Conservation (phyloP, 2,329 filamentous ascomycete species). For the Dryadomyces quercivorus region DNA sequence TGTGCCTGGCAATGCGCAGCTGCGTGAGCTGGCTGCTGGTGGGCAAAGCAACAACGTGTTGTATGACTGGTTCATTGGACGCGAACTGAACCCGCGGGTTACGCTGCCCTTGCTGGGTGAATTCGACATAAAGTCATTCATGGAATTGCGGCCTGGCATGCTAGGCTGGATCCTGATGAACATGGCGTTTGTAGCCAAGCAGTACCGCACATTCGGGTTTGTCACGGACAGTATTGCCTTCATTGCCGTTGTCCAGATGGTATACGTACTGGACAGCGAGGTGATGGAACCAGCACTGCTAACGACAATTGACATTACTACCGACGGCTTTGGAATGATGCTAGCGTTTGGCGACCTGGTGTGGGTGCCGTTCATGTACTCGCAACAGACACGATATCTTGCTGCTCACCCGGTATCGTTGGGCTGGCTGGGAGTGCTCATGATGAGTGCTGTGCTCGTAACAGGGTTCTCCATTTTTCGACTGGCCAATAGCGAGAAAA, state of each 20-base stretch:
- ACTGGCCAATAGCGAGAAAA: slow-evolving; percentile 88
- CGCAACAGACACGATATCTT: slow-evolving; percentile 72
- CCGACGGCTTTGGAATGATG: slow-evolving; percentile 93
- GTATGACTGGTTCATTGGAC: slow-evolving; percentile 95
- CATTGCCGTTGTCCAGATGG: slow-evolving; percentile 60
- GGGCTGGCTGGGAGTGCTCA: slow-evolving; percentile 51
- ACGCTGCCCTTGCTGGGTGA: slow-evolving; percentile 68
- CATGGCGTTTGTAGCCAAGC: slow-evolving; percentile 71
- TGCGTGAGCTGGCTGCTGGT: slow-evolving; percentile 69
- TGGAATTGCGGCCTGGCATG: slow-evolving; percentile 84
- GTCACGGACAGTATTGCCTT: slow-evolving; percentile 79
- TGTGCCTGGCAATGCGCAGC: slow-evolving; percentile 27
- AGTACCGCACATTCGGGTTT: slow-evolving; percentile 74
- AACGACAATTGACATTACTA: slow-evolving; percentile 89
- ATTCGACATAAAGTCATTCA: slow-evolving; percentile 81
- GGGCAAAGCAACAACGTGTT: slow-evolving; percentile 74
- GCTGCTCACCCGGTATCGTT: slow-evolving; percentile 71
- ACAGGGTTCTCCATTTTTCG: slow-evolving; percentile 88
- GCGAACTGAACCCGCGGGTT: slow-evolving; percentile 84
- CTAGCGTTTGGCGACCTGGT: slow-evolving; percentile 82
- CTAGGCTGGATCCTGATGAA: slow-evolving; percentile 82
- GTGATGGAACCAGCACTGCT: slow-evolving; percentile 82
- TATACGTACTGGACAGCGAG: slow-evolving; percentile 76
- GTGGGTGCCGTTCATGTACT: slow-evolving; percentile 89
- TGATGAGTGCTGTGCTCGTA: slow-evolving; percentile 54